Base-by-base conservation (phyloP, 78 protist species). In the Polysphondylium violaceum region DNA sequence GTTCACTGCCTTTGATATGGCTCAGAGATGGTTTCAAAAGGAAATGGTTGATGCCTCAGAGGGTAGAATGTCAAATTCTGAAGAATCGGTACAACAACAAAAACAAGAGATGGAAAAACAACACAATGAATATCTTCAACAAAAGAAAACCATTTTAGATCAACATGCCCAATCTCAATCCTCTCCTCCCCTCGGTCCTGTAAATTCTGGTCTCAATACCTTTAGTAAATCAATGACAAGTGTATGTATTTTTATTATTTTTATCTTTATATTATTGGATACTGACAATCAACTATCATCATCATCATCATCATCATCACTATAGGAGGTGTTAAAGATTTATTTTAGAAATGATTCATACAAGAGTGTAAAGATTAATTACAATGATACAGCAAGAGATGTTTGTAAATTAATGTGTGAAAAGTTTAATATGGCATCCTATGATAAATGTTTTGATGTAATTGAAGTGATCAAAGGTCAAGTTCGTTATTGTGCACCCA, bases 401-500 rank as follows among this genome's bases (percentile, higher is more conserved):
- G 1, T 79, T n/a, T 55, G 47, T 40, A 79, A 79, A 31, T 29
- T 23, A 19, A 79, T 79, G 88, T 12, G 29, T 9, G 88, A 79
- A 31, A 79, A 79, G 76, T 79, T 79, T 58, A 79, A 79, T 67
- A 79, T 79, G 88, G 33, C 64, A 21, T 53, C 88, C 5, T 79
- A 67, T 67, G 88, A 79, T 67, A 79, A 79, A 67, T 79, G 88
- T 79, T 79, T 79, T 67, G 88, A 79, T 67, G 35, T 79, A 1
- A 16, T 51, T 4, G 88, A 79, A 55, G 61, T 71, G 35, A 27
- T 79, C 6, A 79, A 79, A 55, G 69, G 68, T 25, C 64, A 67
- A 77, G 74, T 41, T 33, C 40, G 50, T 27, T 77, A 47, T 65
- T 64, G 60, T 43, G 25, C 21, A 50, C 76, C 69, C 31, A 55